Conservation (phyloP, 192 early-diverging fungal species). For the Coemansia sp. region DNA sequence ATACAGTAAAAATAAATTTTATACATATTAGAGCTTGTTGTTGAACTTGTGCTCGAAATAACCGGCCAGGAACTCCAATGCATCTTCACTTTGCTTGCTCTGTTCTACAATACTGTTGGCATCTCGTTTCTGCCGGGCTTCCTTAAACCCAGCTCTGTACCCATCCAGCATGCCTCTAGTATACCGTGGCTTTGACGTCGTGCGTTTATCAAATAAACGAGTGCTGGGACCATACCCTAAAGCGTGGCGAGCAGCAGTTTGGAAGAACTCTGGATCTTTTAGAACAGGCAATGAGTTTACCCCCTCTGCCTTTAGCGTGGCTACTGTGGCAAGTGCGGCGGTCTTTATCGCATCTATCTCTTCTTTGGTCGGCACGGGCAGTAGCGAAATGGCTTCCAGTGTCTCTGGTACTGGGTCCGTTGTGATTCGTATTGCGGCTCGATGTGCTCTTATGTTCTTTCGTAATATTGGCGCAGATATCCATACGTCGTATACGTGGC, state of each 20-base stretch:
- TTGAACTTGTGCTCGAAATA: constrained; percentile 23
- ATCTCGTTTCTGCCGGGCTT: constrained; percentile 7
- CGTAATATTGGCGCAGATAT: neutral
- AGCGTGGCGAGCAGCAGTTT: constrained; percentile 13
- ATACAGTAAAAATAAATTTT: constrained; percentile 11
- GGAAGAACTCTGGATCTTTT: constrained; percentile 32
- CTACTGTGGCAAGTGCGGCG: neutral
- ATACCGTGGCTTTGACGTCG: constrained; percentile 16
- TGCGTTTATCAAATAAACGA: constrained; percentile 25
- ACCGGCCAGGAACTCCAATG: constrained; percentile 21
- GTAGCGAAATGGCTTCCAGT: constrained; percentile 16
- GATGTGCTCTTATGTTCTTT: neutral
- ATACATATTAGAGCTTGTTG: neutral
- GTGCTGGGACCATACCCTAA: constrained; percentile 19
- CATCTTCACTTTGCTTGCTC: constrained; percentile 16
- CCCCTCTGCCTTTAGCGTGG: neutral
- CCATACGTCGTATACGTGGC: constrained; percentile 23
- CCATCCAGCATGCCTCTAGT: constrained; percentile 42
- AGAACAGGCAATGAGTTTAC: constrained; percentile 12
- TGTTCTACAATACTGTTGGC: neutral
- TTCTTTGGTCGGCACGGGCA: constrained; percentile 16
- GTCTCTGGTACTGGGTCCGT: constrained; percentile 16
- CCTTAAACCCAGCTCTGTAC: constrained; percentile 29
- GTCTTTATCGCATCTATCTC: constrained; percentile 9
- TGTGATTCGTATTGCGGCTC: constrained; percentile 32